Base-by-base conservation (phyloP, 225 moss, liverwort and hornwort genomes). In the Thuidium tamariscinum region DNA sequence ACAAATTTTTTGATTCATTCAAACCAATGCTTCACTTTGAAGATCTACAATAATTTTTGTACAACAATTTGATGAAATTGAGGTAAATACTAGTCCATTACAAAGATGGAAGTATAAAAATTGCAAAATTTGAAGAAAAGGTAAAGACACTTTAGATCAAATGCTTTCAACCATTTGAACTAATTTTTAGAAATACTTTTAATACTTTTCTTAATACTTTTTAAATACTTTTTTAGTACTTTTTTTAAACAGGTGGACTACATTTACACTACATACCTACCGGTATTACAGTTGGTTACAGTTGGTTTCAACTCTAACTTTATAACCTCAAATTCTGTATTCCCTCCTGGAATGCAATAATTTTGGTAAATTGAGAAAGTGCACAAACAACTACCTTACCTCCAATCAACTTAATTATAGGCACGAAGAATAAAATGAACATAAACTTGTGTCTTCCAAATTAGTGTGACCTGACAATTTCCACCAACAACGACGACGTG, bases 1-100 rank as follows among this genome's bases (percentile, higher is more conserved):
- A 8, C 2, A 34, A 7, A 74, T 13, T 34, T 34, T 34, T 0
- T 51, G 51, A 34, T 34, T 34, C 21, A 74, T 34, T n/a, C 17
- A 18, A 72, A 30, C 2, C 6, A 71, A 46, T 46, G 16, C 11
- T 0, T 44, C 0, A 5, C 1, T 19, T 72, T 7, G 0, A 48
- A 74, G n/a, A 1, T 7, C 2, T 30, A 2, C 21, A n/a, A n/a
- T n/a, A n/a, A 29, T 29, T 27, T 51, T 3, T 9, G 3, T 44
- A 27, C 16, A 51, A 51, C 7, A n/a, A 21, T 34, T 22, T 9
- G n/a, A 51, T 74, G 74, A 75, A n/a, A 52, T 52, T 23, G 15
- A 54, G 2, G 5, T 22, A 54, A 74, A 34, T 3, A 5, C 34
- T 4, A 20, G n/a, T n/a, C 2, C 17, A 44, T 29, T 1, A 7